These are phyloP conservation scores for Marasmius tenuissimus DNA, from an alignment of 1,284 basidiomycete species.

Conservation along the genomic window DNA sequence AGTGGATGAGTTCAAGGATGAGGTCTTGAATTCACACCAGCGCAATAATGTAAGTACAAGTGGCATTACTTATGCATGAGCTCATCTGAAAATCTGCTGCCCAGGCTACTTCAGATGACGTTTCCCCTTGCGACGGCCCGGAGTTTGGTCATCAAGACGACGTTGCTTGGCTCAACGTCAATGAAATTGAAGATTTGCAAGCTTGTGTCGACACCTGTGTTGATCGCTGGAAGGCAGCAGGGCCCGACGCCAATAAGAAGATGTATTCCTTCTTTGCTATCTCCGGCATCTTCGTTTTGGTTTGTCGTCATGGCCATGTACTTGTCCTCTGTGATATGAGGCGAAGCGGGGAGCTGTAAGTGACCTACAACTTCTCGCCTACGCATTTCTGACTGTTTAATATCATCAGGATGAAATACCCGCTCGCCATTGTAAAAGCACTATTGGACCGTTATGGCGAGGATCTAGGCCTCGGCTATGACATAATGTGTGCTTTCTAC, in stretches of 20 bases:
- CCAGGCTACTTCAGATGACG: too few species aligned
- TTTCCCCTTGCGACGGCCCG: too few species aligned
- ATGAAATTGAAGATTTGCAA: conserved; percentile 8
- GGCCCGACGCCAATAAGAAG: conserved; percentile 21
- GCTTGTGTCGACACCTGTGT: conserved; percentile 23
- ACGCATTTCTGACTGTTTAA: neutral
- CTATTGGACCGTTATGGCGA: neutral
- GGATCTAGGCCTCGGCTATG: too few species aligned
- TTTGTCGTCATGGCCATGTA: conserved; percentile 32
- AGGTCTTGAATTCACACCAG: conserved; percentile 19
- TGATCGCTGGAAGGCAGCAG: conserved; percentile 31
- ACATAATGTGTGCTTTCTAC: too few species aligned
- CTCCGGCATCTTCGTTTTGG: conserved; percentile 29
- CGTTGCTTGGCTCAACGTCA: conserved; percentile 13
- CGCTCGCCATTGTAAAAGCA: conserved; percentile 1
- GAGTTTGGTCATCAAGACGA: neutral
- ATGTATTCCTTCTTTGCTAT: neutral
- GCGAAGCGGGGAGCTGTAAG: conserved; percentile 33
- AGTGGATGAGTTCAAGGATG: conserved; percentile 31
- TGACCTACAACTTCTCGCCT: neutral
- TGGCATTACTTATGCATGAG: too few species aligned
- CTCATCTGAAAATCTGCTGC: too few species aligned
- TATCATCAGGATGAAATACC: conserved; percentile 2
- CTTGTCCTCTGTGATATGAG: conserved; percentile 34
- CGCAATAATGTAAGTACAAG: too few species aligned